Base-by-base conservation (phyloP, 108 stramenopile species). In the Conticribra weissflogii region DNA sequence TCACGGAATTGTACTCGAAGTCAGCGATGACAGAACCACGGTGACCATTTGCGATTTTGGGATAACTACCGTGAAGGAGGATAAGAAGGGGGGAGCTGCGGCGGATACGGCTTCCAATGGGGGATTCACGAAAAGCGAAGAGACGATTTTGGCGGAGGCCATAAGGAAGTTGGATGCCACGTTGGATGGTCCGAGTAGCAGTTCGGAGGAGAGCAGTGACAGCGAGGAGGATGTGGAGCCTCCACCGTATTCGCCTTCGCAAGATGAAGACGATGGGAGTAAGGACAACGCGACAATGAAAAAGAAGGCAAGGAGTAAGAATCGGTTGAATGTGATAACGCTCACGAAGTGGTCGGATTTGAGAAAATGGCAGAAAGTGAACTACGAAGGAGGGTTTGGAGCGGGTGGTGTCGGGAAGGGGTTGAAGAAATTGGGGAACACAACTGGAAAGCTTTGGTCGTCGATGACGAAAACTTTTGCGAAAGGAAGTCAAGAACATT, bases 11-110 rank as follows among this genome's bases (percentile, higher is more conserved):
- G 82, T 83, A 4, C 41, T 86, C 23, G 75, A 76, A 64, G 70
- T 81, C 9, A 69, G 70, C 22, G 69, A 53, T 49, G 75, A 76
- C 54, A 63, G 51, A 58, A 72, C 55, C 3, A 59, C 62, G 17
- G 68, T 82, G 15, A 81, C 78, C 27, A 72, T 85, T 31, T 66
- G 75, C 55, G 81, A 85, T 51, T 85, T 85, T 78, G 84, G 84
- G 2, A 65, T 82, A 28, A 74, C 83, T 19, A 29, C 71, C 28
- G 59, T 59, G 9, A 77, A 72, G n/a, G 29, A 62, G 19, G 54
- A 48, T 36, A 59, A 50, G 0, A 21, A 69, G 16, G 63, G 30
- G n/a, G n/a, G n/a, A n/a, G n/a, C n/a, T 21, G 49, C 57, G 28
- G 3, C 32, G 21, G 34, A 45, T 24, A 12, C 36, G 5, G 36